phyloP scores from a whole-genome alignment of 257 asterid species.

The Jacaranda mimosifolia region DNA sequence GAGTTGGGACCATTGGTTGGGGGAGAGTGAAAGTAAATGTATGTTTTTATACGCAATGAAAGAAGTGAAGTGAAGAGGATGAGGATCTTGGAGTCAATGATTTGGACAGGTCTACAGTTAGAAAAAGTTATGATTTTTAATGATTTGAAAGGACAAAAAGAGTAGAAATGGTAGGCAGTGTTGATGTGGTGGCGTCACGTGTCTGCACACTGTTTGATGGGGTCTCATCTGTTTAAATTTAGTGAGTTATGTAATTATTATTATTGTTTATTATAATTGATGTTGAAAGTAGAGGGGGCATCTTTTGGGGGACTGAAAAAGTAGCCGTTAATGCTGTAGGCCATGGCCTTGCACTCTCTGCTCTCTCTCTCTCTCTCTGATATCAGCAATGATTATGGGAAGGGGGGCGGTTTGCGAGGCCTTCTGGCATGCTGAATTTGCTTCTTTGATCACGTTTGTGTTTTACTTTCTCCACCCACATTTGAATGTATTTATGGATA shows the following conservation, averaged over 20 bases:
- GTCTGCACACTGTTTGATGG: slow-evolving; percentile 2
- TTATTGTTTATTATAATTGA: not conserved
- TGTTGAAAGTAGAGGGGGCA: slow-evolving; percentile 15
- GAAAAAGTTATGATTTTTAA: not conserved
- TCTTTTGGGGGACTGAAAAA: slow-evolving; percentile 42
- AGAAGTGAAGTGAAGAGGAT: not conserved
- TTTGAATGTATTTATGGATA: too few relatives aligned
- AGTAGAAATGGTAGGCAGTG: not conserved
- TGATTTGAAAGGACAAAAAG: not conserved
- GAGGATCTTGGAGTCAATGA: slow-evolving; percentile 36
- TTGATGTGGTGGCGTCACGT: slow-evolving; percentile 21
- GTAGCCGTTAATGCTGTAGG: slow-evolving; percentile 45
- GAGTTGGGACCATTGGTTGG: not conserved
- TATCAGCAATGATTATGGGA: not conserved
- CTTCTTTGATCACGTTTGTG: not conserved
- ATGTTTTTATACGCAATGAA: not conserved
- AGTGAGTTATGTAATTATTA: not conserved
- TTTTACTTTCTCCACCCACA: not conserved
- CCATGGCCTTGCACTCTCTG: not conserved
- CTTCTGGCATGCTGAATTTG: not conserved
- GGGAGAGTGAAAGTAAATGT: slow-evolving; percentile 14
- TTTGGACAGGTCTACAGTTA: slow-evolving; percentile 34
- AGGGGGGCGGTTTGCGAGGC: not conserved
- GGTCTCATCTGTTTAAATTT: slow-evolving; percentile 15
- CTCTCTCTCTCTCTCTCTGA: not conserved